Percentiles rank a stretch among this genome's conserved stretches.
phyloP scores from a whole-genome alignment of 768 basidiomycete species.

The Pleurotus eryngii region DNA sequence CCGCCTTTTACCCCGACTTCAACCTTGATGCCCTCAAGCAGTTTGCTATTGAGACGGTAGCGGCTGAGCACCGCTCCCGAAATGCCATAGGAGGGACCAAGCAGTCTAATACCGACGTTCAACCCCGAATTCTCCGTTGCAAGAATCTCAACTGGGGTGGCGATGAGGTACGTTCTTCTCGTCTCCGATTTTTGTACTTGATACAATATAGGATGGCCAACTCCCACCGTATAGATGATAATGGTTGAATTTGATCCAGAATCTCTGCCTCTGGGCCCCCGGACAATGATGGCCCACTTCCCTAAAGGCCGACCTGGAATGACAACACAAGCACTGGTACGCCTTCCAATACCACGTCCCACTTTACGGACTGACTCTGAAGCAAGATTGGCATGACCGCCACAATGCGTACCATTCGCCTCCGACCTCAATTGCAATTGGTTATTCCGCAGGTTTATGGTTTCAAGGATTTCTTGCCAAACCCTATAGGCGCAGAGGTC shows the following conservation, averaged over 20 bases:
- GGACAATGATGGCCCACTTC: constrained; percentile 26
- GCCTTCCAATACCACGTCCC: background rate
- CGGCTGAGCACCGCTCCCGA: constrained; percentile 16
- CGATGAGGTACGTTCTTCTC: constrained; percentile 19
- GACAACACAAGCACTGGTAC: constrained; percentile 26
- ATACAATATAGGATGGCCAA: background rate
- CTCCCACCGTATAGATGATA: constrained; percentile 20
- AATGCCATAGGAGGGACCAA: background rate
- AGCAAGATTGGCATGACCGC: constrained; percentile 27
- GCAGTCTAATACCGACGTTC: constrained; percentile 3
- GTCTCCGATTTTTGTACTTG: background rate
- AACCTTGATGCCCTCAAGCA: constrained; percentile 20
- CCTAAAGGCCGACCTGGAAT: constrained; percentile 22
- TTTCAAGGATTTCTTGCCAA: constrained; percentile 21
- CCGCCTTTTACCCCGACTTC: constrained; percentile 23
- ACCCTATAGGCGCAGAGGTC: constrained; percentile 26
- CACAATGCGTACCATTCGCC: constrained; percentile 13
- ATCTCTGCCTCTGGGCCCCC: constrained; percentile 24
- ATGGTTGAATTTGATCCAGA: constrained; percentile 22
- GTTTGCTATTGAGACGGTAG: constrained; percentile 22
- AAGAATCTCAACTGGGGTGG: constrained; percentile 24
- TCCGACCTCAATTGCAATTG: constrained; percentile 8
- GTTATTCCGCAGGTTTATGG: constrained; percentile 26
- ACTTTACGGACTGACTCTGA: too few relatives aligned
- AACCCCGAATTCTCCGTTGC: constrained; percentile 17